Evolutionary conservation across 1,284 basidiomycete species (phyloP).

Genomic region (Cystobasidium pallidum): DNA sequence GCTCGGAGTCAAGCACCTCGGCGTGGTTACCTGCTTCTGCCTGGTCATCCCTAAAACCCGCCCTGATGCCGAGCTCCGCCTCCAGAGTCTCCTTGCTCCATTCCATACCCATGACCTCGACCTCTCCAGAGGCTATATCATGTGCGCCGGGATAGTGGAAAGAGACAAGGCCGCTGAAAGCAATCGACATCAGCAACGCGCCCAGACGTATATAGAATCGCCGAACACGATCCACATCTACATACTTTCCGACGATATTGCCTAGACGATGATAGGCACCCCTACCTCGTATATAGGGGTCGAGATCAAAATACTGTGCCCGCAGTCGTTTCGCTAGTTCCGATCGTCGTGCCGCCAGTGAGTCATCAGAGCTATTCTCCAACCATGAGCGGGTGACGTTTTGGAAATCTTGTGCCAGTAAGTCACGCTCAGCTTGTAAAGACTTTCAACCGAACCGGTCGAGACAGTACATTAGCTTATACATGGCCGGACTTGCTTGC

Average conservation of each 20-base stretch:
- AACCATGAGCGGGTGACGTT: conserved; percentile 55
- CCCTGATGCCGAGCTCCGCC: background rate
- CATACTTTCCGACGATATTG: conserved; percentile 55
- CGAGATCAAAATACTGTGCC: conserved; percentile 55
- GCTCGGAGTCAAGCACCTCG: too few relatives aligned
- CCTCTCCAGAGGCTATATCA: conserved; percentile 40
- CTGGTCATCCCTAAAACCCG: background rate
- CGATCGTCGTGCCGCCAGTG: conserved; percentile 50
- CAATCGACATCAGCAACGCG: background rate
- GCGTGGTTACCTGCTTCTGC: background rate
- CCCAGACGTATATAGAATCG: background rate
- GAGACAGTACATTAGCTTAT: too few relatives aligned
- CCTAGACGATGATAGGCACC: conserved; percentile 55
- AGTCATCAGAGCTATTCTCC: conserved; percentile 45
- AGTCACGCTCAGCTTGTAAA: conserved; percentile 52
- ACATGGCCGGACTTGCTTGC: too few relatives aligned
- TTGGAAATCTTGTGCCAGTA: conserved; percentile 54
- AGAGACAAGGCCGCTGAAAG: conserved; percentile 41
- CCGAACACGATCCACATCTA: background rate
- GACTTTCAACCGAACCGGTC: conserved; percentile 45
- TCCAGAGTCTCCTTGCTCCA: conserved; percentile 40
- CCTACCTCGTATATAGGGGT: conserved; percentile 52
- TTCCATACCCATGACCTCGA: conserved; percentile 26
- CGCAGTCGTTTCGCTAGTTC: conserved; percentile 55
- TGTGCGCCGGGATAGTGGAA: conserved; percentile 47